These are phyloP conservation scores for Arthrinium phaeospermum DNA, from an alignment of 2,329 filamentous ascomycete species.

Conservation along the genomic window DNA sequence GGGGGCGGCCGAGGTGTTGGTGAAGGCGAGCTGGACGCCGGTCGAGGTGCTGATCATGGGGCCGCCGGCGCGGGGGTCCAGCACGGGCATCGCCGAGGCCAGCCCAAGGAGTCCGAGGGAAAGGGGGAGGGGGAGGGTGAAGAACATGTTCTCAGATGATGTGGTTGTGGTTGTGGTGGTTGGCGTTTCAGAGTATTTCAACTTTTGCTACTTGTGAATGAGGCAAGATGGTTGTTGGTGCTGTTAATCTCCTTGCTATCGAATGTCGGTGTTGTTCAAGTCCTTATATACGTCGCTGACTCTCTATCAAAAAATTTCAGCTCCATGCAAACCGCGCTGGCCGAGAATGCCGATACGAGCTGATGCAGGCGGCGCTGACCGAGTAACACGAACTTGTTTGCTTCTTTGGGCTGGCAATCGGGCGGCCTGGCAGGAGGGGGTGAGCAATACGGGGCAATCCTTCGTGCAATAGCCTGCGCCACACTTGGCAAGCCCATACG, in stretches of 20 bases:
- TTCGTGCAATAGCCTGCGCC: neutral
- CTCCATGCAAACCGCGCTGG: too few relatives aligned
- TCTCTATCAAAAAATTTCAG: too few relatives aligned
- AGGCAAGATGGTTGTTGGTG: too few relatives aligned
- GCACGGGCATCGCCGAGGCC: neutral
- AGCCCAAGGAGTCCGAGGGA: neutral
- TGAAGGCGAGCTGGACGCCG: neutral
- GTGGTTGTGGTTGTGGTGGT: neutral
- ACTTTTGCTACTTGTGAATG: too few relatives aligned
- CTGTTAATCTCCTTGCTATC: too few relatives aligned
- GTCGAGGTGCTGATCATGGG: neutral
- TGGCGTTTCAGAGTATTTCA: too few relatives aligned
- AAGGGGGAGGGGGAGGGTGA: neutral
- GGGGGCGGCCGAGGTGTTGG: neutral
- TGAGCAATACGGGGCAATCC: neutral
- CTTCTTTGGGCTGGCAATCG: too few relatives aligned
- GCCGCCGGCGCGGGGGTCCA: neutral
- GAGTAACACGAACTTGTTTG: too few relatives aligned
- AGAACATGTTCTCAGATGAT: neutral
- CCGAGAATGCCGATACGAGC: too few relatives aligned
- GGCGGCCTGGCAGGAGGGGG: neutral
- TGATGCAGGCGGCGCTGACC: too few relatives aligned
- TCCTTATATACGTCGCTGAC: too few relatives aligned
- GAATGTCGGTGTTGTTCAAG: too few relatives aligned
- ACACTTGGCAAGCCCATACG: neutral